phyloP scores from a whole-genome alignment of 805 yeast species.

The Sugiyamaella qingdaonensis region DNA sequence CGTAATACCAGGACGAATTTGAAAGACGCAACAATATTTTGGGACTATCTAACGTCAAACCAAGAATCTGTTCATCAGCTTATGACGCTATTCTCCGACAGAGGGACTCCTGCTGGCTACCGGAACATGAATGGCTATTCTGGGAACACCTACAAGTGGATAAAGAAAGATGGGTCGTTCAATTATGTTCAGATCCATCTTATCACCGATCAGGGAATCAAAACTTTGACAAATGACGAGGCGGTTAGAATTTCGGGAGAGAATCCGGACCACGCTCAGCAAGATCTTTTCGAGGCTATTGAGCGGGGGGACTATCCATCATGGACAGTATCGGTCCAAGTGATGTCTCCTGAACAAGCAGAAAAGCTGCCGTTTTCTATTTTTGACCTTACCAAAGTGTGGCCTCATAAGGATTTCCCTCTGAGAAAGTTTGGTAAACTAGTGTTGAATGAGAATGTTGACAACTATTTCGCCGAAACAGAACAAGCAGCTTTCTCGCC shows the following conservation, averaged over 20 bases:
- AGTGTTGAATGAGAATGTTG: conserved; percentile 51
- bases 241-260: conserved; percentile 45
- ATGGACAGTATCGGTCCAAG: conserved; percentile 53
- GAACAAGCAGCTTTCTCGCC: conserved; percentile 68
- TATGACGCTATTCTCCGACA: conserved; percentile 52
- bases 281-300: conserved; percentile 44
- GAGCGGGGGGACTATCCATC: conserved; percentile 46
- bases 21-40: conserved; percentile 50
- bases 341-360: conserved; percentile 56
- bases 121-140: conserved; percentile 59
- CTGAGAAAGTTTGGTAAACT: conserved; percentile 52
- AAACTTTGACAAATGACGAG: conserved; percentile 43
- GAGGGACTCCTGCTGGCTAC: conserved; percentile 55
- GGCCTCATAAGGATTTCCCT: conserved; percentile 57
- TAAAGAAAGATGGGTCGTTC: conserved; percentile 46
- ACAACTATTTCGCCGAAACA: conserved; percentile 48
- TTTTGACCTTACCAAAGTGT: conserved; percentile 52
- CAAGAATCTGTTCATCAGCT: conserved; percentile 57
- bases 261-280: conserved; percentile 48
- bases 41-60: conserved; percentile 55
- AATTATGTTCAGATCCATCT: conserved; percentile 56
- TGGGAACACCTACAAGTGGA: conserved; percentile 61
- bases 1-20: conserved; percentile 60
- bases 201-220: conserved; percentile 47
- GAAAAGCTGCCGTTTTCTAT: conserved; percentile 45